A percentile compares a stretch with the other conserved stretches of the same genome.
phyloP scores from a whole-genome alignment of 2,329 filamentous ascomycete species.

The Ambrosiella xylebori region DNA sequence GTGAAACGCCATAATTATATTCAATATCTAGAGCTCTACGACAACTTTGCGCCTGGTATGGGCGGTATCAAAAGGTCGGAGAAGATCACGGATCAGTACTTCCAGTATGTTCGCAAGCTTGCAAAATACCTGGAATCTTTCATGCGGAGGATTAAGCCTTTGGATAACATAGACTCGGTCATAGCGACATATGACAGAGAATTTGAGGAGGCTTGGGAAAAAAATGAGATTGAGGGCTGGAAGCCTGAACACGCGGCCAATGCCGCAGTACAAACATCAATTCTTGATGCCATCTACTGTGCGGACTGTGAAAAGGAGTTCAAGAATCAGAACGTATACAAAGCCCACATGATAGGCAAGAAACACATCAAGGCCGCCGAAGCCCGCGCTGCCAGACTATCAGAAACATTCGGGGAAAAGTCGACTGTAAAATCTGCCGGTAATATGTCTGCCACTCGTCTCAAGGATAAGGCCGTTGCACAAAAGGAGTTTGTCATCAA shows the following conservation, averaged over 20 bases:
- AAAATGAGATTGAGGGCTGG: constrained; percentile 69
- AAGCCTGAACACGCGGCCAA: constrained; percentile 33
- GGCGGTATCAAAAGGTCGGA: constrained; percentile 60
- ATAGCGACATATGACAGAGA: constrained; percentile 63
- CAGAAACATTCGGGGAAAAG: constrained; percentile 19
- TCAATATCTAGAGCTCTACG: constrained; percentile 84
- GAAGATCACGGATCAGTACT: constrained; percentile 86
- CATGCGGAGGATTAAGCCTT: constrained; percentile 63
- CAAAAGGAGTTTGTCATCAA: constrained; percentile 74
- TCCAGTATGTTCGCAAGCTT: constrained; percentile 68
- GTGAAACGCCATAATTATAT: constrained; percentile 76
- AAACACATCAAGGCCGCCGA: constrained; percentile 81
- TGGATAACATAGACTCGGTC: constrained; percentile 71
- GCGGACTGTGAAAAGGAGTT: constrained; percentile 87
- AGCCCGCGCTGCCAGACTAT: constrained; percentile 35
- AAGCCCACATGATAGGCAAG: constrained; percentile 71
- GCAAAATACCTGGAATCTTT: constrained; percentile 76
- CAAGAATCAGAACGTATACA: constrained; percentile 88
- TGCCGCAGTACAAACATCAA: constrained; percentile 17
- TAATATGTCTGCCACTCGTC: constrained; percentile 28
- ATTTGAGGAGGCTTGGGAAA: constrained; percentile 69
- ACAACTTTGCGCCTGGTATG: constrained; percentile 61
- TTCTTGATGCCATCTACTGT: constrained; percentile 64
- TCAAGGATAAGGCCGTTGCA: constrained; percentile 83
- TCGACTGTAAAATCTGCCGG: constrained; percentile 17